Percentiles rank a stretch among this genome's conserved stretches.
Conservation (phyloP, 306 rosid species). For the Cucumis melo region DNA sequence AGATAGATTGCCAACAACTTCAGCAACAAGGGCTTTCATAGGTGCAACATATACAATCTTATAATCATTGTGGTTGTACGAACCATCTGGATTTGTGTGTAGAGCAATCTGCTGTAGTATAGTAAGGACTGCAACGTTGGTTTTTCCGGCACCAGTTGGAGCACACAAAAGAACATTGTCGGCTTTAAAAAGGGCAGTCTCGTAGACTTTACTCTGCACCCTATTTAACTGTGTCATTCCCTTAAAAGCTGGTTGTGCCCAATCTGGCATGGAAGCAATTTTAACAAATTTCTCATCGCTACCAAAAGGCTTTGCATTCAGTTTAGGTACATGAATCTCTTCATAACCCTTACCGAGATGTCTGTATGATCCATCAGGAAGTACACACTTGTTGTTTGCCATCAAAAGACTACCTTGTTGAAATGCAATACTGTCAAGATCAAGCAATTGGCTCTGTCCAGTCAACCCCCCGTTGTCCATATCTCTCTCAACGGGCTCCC, state of each 20-base stretch:
- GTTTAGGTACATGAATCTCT: slow-evolving; percentile 80
- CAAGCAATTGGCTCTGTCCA: slow-evolving; percentile 72
- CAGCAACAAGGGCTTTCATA: slow-evolving; percentile 99
- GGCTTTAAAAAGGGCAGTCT: slow-evolving; percentile 58
- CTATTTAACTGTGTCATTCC: slow-evolving; percentile 91
- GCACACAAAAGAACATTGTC: slow-evolving; percentile 83
- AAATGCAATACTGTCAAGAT: slow-evolving; percentile 69
- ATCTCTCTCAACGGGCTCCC: slow-evolving; percentile 61
- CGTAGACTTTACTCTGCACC: slow-evolving; percentile 85
- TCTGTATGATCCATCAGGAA: slow-evolving; percentile 75
- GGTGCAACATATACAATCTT: slow-evolving; percentile 96
- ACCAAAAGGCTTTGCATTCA: slow-evolving; percentile 62
- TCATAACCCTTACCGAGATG: slow-evolving; percentile 69
- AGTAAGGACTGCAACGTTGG: slow-evolving; percentile 94
- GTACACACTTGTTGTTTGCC: slow-evolving; percentile 57
- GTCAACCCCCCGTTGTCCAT: slow-evolving; percentile 66
- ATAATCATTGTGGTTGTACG: slow-evolving; percentile 60
- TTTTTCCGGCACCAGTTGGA: slow-evolving; percentile 98
- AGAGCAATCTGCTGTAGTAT: slow-evolving; percentile 80
- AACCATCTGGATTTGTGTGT: slow-evolving; percentile 68
- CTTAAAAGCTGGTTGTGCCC: slow-evolving; percentile 89
- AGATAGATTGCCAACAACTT: slow-evolving; percentile 88
- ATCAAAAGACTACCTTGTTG: slow-evolving; percentile 56
- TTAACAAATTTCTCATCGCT: slow-evolving; percentile 54
- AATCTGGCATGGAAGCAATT: slow-evolving; percentile 70